Percentiles rank a stretch among this genome's conserved stretches.
Evolutionary conservation across 1,284 basidiomycete genomes (phyloP).

Genomic region (Marasmius fiardii): DNA sequence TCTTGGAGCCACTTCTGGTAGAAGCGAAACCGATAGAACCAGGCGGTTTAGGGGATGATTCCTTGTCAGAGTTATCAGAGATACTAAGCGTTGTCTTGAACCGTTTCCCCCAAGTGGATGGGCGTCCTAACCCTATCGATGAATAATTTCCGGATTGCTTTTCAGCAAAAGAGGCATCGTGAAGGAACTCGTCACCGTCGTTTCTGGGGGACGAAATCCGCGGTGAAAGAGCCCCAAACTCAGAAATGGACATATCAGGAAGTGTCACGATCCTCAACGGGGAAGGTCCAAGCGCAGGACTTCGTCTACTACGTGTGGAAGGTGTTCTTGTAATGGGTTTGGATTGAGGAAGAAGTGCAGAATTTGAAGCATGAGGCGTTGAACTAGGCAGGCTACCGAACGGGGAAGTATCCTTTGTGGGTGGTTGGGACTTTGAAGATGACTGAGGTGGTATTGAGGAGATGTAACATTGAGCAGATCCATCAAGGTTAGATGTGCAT

Average conservation of each 20-base stretch:
- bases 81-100: background rate
- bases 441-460: too few species aligned
- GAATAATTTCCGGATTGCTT: slow-evolving; percentile 2
- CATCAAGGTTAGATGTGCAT: too few species aligned
- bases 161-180: background rate
- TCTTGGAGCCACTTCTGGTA: slow-evolving; percentile 1
- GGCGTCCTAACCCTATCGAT: slow-evolving; percentile 15
- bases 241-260: slow-evolving; percentile 24
- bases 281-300: slow-evolving; percentile 38
- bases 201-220: background rate
- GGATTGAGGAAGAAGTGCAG: slow-evolving; percentile 9
- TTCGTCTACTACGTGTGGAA: slow-evolving; percentile 26
- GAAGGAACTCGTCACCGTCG: background rate
- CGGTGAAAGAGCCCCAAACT: background rate
- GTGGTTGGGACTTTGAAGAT: background rate
- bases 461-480: too few species aligned
- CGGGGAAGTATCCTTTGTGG: too few species aligned
- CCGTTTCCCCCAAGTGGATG: slow-evolving; percentile 8
- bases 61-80: background rate
- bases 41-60: background rate
- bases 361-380: background rate
- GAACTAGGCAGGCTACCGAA: background rate
- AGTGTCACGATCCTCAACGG: slow-evolving; percentile 40
- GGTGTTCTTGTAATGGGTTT: slow-evolving; percentile 15
- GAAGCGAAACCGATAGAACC: background rate